Conservation (phyloP, 2,329 filamentous ascomycete species). For the Beauveria caledonica region DNA sequence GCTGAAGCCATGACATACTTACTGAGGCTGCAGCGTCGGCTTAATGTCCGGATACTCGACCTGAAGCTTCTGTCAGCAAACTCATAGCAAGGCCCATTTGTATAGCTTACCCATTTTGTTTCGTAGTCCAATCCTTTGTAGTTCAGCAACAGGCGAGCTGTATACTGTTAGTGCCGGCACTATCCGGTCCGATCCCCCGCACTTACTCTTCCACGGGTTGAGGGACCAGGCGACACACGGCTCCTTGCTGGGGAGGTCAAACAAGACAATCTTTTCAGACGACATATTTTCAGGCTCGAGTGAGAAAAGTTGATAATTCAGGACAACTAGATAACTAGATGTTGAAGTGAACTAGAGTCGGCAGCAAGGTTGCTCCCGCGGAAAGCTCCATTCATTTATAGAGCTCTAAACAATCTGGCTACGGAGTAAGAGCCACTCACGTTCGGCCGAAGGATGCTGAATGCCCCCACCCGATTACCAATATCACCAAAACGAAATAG, state of each 20-base stretch:
- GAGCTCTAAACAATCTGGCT: background rate
- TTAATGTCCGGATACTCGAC: conserved; percentile 59
- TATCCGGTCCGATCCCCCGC: background rate
- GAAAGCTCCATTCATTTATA: conserved; percentile 1
- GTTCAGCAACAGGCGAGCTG: conserved; percentile 58
- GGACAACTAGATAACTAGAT: background rate
- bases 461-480: conserved; percentile 4
- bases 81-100: background rate
- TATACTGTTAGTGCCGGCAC: conserved; percentile 1
- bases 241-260: conserved; percentile 51
- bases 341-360: background rate
- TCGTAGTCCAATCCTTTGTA: conserved; percentile 60
- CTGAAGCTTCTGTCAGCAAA: conserved; percentile 17
- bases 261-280: conserved; percentile 40
- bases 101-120: conserved; percentile 48
- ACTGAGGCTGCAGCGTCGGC: conserved; percentile 47
- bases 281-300: background rate
- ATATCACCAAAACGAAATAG: background rate
- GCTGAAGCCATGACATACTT: conserved; percentile 16
- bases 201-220: conserved; percentile 63
- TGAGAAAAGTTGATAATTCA: background rate
- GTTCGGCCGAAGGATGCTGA: background rate
- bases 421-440: background rate
- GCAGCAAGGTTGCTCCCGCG: background rate
- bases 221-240: conserved; percentile 49